Conservation (phyloP, 768 basidiomycete genomes). For the Lactarius evosmus region DNA sequence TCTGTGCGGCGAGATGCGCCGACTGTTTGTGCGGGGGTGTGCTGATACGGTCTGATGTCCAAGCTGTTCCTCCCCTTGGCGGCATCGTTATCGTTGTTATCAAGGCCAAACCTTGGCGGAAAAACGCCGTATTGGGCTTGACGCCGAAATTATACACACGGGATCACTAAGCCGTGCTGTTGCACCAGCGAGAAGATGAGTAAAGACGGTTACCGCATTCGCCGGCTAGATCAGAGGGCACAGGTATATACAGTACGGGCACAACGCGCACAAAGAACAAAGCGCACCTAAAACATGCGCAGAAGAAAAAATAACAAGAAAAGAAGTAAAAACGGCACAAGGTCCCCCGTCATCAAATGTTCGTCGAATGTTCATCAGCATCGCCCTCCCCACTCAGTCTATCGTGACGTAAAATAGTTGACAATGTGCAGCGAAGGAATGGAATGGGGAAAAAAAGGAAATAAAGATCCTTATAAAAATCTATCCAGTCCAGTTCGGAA, state of each 20-base stretch:
- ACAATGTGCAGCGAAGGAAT: conserved; percentile 2
- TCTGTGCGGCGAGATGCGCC: not conserved
- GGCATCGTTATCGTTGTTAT: conserved; percentile 11
- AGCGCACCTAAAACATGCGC: not conserved
- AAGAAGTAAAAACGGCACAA: not conserved
- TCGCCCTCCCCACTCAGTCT: not conserved
- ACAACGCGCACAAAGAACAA: conserved; percentile 4
- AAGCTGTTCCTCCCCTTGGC: conserved; percentile 15
- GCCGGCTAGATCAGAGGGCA: not conserved
- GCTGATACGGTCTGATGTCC: conserved; percentile 19
- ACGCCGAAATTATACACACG: not conserved
- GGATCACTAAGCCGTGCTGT: too few relatives aligned
- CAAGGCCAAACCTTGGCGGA: not conserved
- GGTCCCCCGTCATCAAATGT: not conserved
- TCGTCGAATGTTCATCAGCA: not conserved
- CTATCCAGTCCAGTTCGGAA: conserved; percentile 1
- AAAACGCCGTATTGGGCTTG: not conserved
- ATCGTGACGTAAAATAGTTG: not conserved
- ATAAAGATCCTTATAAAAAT: not conserved
- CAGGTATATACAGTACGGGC: conserved; percentile 2
- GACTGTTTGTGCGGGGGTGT: not conserved
- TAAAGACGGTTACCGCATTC: not conserved
- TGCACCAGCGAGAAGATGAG: too few relatives aligned
- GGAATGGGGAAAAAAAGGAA: not conserved
- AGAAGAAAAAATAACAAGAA: not conserved